Evolutionary conservation across 2,329 filamentous ascomycete genomes (phyloP).

Genomic region (Achaetomium macrosporum): DNA sequence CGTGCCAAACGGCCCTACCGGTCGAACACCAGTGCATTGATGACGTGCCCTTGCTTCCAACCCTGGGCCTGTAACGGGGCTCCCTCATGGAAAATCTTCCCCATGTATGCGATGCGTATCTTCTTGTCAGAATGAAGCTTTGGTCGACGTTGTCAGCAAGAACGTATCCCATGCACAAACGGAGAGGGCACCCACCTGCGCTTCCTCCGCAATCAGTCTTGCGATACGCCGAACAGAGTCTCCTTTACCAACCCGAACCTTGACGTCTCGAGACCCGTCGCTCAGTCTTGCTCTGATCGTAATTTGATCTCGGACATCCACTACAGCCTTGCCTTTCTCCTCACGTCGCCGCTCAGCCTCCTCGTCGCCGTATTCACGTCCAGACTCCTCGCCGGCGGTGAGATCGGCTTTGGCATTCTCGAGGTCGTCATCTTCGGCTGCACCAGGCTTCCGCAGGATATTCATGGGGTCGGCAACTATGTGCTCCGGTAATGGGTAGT

Average conservation of each 20-base stretch:
- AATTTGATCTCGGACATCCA: slow-evolving; percentile 44
- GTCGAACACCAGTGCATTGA: slow-evolving; percentile 69
- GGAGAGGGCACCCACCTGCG: slow-evolving; percentile 46
- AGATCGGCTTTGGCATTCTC: slow-evolving; percentile 21
- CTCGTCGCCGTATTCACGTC: slow-evolving; percentile 15
- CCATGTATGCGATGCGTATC: slow-evolving; percentile 72
- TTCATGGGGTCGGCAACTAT: slow-evolving; percentile 64
- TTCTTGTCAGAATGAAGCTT: slow-evolving; percentile 54
- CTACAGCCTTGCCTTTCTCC: slow-evolving; percentile 48
- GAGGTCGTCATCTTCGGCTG: slow-evolving; percentile 17
- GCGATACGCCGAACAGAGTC: slow-evolving; percentile 62
- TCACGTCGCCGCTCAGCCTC: slow-evolving; percentile 33
- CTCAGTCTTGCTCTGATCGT: slow-evolving; percentile 59
- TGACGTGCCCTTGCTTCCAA: slow-evolving; percentile 67
- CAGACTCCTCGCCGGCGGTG: slow-evolving; percentile 19
- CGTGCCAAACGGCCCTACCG: slow-evolving; percentile 30
- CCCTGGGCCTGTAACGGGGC: slow-evolving; percentile 61
- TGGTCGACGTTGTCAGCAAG: neutral
- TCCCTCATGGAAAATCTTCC: slow-evolving; percentile 68
- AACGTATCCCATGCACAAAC: neutral
- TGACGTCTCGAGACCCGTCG: slow-evolving; percentile 59
- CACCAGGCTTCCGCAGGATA: slow-evolving; percentile 30
- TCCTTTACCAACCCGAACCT: slow-evolving; percentile 49
- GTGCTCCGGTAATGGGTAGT: slow-evolving; percentile 63
- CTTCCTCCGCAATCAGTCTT: slow-evolving; percentile 57